Base-by-base conservation (phyloP, 352 stramenopile species). In the Aphanomyces stellatus region DNA sequence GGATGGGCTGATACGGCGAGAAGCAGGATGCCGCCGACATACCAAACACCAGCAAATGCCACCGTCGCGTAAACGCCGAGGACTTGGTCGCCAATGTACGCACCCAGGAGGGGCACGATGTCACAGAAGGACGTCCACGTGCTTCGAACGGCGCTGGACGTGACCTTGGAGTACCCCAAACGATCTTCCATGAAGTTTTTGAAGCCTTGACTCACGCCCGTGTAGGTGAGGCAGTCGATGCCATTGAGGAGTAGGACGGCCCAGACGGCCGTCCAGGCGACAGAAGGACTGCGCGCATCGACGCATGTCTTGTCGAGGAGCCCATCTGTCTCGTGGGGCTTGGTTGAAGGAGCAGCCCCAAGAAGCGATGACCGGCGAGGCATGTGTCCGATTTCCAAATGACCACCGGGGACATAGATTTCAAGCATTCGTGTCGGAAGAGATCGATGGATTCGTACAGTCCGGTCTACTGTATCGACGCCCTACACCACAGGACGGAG, bases 71-170 rank as follows among this genome's bases (percentile, higher is more conserved):
- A 92, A 17, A 83, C 79, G 0, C 85, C 83, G 82, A 80, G 90
- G 53, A 88, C 88, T 64, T 92, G 83, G 62, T 94, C 85, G 17
- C 83, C 83, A 11, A 94, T 74, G 75, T 90, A 94, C 25, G 80
- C 85, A 30, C 83, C 83, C 0, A 91, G 62, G 17, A 94, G 69
- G n/a, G 85, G 85, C 15, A 80, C 90, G 48, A 94, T 59, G 69
- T 92, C 90, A 53, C 83, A 92, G 35, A 92, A 91, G 35, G 80
- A 88, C 22, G 83, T 91, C 85, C 83, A 92, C 49, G 84, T 94
- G 46, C 81, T 91, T 74, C 91, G 91, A 71, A 94, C 77, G 31
- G 85, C 86, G 62, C 91, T 91, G 49, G 85, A 88, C 30, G 81
- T 82, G 5, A 90, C 81, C 57, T 92, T 81, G 3, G 73, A 82